Conservation (phyloP, 2,329 filamentous ascomycete species). For the Zymoseptoria brevis region DNA sequence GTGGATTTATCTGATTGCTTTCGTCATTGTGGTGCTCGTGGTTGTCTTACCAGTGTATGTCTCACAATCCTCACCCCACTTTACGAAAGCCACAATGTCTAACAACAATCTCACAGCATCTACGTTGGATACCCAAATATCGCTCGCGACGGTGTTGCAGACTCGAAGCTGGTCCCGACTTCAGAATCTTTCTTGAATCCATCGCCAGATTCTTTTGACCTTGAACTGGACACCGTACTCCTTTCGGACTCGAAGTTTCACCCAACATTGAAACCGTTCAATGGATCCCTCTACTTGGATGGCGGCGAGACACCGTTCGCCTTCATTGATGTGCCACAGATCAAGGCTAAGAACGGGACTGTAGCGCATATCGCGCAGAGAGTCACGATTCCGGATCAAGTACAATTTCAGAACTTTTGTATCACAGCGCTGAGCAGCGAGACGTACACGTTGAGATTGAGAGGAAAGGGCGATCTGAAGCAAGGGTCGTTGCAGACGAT, state of each 20-base stretch:
- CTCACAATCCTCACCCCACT: not conserved
- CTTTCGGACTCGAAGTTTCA: conserved; percentile 39
- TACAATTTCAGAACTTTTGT: conserved; percentile 44
- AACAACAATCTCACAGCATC: conserved; percentile 32
- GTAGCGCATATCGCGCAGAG: conserved; percentile 38
- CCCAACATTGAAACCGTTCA: conserved; percentile 48
- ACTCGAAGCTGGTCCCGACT: conserved; percentile 44
- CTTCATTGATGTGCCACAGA: conserved; percentile 38
- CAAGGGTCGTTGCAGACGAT: conserved; percentile 43
- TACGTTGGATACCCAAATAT: conserved; percentile 53
- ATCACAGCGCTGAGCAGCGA: conserved; percentile 43
- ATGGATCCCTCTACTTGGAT: conserved; percentile 43
- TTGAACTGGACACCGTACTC: not conserved
- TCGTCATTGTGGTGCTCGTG: conserved; percentile 45
- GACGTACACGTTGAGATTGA: conserved; percentile 42
- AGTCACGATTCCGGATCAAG: conserved; percentile 36
- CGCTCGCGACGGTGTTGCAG: conserved; percentile 47
- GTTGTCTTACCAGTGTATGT: conserved; percentile 48
- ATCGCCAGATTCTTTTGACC: conserved; percentile 30
- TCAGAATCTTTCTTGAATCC: conserved; percentile 46
- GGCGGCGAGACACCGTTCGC: conserved; percentile 34
- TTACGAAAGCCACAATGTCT: not conserved
- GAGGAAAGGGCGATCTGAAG: conserved; percentile 46
- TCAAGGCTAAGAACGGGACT: conserved; percentile 38
- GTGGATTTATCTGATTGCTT: conserved; percentile 52